Evolutionary conservation across 768 basidiomycete species (phyloP).

Genomic region (Amanita rubescens): DNA sequence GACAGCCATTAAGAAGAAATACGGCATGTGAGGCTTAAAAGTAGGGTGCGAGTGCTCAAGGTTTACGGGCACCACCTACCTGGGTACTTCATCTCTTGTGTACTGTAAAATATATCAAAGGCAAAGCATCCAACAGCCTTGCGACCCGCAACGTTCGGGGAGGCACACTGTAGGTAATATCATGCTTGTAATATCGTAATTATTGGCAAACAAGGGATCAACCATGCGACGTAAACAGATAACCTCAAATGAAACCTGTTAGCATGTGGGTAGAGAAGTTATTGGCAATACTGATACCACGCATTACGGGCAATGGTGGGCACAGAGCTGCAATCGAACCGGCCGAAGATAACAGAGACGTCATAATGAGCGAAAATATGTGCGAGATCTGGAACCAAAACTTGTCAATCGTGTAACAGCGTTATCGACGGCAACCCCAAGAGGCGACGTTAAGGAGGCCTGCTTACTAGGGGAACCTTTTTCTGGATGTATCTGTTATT

Average conservation of each 20-base stretch:
- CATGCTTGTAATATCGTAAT: background rate
- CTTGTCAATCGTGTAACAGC: background rate
- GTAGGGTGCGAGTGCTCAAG: background rate
- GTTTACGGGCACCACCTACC: background rate
- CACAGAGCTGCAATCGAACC: background rate
- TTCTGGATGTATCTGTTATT: background rate
- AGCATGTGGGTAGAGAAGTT: background rate
- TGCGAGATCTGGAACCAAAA: background rate
- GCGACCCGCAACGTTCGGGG: background rate
- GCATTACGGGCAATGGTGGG: too few relatives aligned
- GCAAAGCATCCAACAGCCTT: background rate
- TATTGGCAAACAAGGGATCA: background rate
- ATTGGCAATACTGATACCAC: background rate
- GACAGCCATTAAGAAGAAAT: conserved; percentile 68
- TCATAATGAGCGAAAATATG: background rate
- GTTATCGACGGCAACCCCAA: background rate
- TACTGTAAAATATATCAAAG: background rate
- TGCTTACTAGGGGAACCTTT: background rate
- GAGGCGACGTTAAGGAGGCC: background rate
- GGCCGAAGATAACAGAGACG: background rate
- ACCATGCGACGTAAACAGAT: too few relatives aligned
- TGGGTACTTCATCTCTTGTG: background rate
- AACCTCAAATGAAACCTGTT: too few relatives aligned
- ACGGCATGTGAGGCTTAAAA: conserved; percentile 41
- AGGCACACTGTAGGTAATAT: background rate